A percentile compares a stretch with the other conserved stretches of the same genome.
Evolutionary conservation across 192 early-diverging fungal genomes (phyloP).

Genomic region (Bifiguratus adelaidae): DNA sequence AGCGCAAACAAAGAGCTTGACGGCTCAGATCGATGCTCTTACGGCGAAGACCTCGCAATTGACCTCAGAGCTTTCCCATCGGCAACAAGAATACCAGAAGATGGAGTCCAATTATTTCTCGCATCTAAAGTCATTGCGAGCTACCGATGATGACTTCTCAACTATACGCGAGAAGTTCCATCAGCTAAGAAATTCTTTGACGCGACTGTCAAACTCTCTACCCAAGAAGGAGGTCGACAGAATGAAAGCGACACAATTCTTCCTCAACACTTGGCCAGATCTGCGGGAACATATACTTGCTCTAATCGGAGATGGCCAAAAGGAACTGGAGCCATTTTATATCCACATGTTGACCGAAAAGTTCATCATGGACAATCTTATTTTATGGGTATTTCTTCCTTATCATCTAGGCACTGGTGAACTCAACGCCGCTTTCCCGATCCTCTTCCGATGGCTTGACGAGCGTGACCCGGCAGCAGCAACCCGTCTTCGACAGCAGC

Average conservation of each 20-base stretch:
- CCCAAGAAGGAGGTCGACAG: slow-evolving; percentile 26
- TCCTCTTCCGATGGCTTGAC: slow-evolving; percentile 14
- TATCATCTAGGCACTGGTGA: too few relatives aligned
- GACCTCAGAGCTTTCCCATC: slow-evolving; percentile 4
- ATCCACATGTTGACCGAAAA: slow-evolving; percentile 24
- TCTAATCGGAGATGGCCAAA: slow-evolving; percentile 5
- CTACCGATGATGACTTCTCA: slow-evolving; percentile 27
- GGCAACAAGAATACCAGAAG: slow-evolving; percentile 16
- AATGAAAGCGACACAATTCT: slow-evolving; percentile 11
- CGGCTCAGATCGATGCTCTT: too few relatives aligned
- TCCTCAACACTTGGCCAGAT: slow-evolving; percentile 14
- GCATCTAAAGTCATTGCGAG: slow-evolving; percentile 17
- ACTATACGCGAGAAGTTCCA: slow-evolving; percentile 25
- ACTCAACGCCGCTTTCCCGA: slow-evolving; percentile 16
- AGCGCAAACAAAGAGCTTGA: too few relatives aligned
- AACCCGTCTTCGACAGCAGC: slow-evolving; percentile 21
- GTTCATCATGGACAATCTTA: slow-evolving; percentile 13
- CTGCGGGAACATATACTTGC: slow-evolving; percentile 6
- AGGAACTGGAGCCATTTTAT: slow-evolving; percentile 9
- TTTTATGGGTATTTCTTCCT: slow-evolving; percentile 16
- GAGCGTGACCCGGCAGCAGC: slow-evolving; percentile 12
- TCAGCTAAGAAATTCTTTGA: slow-evolving; percentile 16
- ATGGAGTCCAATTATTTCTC: slow-evolving; percentile 24
- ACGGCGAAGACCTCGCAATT: too few relatives aligned
- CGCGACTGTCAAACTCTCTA: slow-evolving; percentile 17